These are phyloP conservation scores for Phytophthora megakarya DNA, from an alignment of 352 stramenopile genomes.

Conservation along the genomic window DNA sequence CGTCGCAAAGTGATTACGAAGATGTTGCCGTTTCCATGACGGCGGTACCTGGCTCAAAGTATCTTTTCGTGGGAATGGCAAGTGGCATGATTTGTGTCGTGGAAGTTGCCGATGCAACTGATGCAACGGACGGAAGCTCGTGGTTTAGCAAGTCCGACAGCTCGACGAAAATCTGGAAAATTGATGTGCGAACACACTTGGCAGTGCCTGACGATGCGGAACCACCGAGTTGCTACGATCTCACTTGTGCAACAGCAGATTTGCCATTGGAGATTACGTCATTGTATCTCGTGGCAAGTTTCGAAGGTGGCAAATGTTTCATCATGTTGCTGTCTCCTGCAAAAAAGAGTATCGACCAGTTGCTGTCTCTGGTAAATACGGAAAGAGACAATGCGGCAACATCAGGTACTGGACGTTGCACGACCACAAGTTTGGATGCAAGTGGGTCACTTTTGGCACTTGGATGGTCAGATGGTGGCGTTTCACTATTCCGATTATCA, in stretches of 20 bases:
- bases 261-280: constrained; percentile 29
- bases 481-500: constrained; percentile 66
- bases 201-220: constrained; percentile 18
- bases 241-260: constrained; percentile 58
- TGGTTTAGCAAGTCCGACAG: constrained; percentile 39
- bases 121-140: constrained; percentile 8
- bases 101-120: constrained; percentile 36
- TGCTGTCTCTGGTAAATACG: constrained; percentile 79
- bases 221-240: constrained; percentile 52
- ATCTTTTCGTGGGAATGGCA: constrained; percentile 76
- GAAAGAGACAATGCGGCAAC: constrained; percentile 38
- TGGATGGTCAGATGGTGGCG: constrained; percentile 73
- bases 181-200: constrained; percentile 73
- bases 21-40: constrained; percentile 58
- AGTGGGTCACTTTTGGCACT: constrained; percentile 61
- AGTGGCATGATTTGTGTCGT: constrained; percentile 75
- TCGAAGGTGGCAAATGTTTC: constrained; percentile 82
- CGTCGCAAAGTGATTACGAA: constrained; percentile 42
- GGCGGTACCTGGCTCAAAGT: constrained; percentile 54
- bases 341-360: constrained; percentile 68
- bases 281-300: constrained; percentile 69
- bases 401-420: constrained; percentile 48
- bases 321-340: constrained; percentile 70
- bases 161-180: constrained; percentile 71
- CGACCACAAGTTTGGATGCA: constrained; percentile 46